Percentiles rank a stretch among this genome's conserved stretches.
These are phyloP conservation scores for Purpureocillium takamizusanense DNA, from an alignment of 2,329 filamentous ascomycete genomes.

Conservation along the genomic window DNA sequence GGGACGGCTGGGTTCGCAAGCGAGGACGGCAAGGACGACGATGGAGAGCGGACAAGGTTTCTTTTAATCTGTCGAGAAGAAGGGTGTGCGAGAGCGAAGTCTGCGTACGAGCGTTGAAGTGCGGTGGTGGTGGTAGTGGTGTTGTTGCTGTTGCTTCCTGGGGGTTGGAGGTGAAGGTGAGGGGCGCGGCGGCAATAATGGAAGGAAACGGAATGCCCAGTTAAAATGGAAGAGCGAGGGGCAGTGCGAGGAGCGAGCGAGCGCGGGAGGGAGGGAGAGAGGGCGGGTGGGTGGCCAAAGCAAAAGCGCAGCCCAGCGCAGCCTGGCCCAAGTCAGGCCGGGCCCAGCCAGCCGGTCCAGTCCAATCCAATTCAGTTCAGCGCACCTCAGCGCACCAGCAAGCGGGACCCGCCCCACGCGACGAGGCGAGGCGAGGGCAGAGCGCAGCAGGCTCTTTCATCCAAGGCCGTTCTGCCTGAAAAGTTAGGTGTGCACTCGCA, in stretches of 20 bases:
- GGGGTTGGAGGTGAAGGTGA: not conserved
- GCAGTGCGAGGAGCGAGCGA: not conserved
- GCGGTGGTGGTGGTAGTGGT: not conserved
- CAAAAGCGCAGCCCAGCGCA: too few relatives aligned
- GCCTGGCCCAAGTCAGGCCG: too few relatives aligned
- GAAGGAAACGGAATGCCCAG: constrained; percentile 4
- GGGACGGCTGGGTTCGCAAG: constrained; percentile 4
- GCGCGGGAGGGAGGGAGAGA: too few relatives aligned
- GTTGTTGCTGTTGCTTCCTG: not conserved
- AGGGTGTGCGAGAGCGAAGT: not conserved
- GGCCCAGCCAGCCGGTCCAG: too few relatives aligned
- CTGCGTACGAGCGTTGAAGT: too few relatives aligned
- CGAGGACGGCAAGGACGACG: not conserved
- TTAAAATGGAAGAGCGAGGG: constrained; percentile 3
- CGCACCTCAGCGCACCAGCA: too few relatives aligned
- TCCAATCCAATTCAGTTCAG: too few relatives aligned
- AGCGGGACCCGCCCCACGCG: not conserved
- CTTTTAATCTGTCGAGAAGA: too few relatives aligned
- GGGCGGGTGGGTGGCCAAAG: not conserved
- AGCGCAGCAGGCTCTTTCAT: too few relatives aligned
- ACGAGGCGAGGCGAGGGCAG: not conserved
- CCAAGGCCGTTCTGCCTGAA: constrained; percentile 6
- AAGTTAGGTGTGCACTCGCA: constrained; percentile 1
- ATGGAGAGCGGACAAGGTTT: not conserved
- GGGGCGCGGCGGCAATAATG: constrained; percentile 1